These are phyloP conservation scores for Termitomyces sp. DNA, from an alignment of 768 basidiomycete species.

Conservation along the genomic window DNA sequence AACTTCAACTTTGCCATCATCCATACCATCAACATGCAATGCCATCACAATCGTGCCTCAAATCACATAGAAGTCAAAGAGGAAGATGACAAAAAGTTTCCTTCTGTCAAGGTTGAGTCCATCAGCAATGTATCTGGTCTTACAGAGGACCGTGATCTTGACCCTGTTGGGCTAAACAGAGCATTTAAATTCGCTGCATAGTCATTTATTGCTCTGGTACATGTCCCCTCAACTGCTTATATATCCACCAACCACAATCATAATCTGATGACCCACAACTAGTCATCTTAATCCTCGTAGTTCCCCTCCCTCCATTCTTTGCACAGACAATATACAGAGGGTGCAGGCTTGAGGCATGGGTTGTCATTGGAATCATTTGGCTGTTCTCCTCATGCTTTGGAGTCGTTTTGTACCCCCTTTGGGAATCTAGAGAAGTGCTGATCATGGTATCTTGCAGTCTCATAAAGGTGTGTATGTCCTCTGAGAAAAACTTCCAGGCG, in stretches of 20 bases:
- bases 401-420: constrained; percentile 84
- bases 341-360: constrained; percentile 72
- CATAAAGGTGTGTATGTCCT: constrained; percentile 45
- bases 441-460: constrained; percentile 55
- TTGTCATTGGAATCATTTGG: constrained; percentile 81
- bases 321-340: constrained; percentile 67
- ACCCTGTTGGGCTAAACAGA: constrained; percentile 59
- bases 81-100: constrained; percentile 34
- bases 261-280: constrained; percentile 32
- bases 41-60: not conserved
- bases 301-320: constrained; percentile 87
- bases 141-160: constrained; percentile 50
- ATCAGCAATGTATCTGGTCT: constrained; percentile 32
- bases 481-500: not conserved
- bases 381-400: constrained; percentile 69
- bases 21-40: constrained; percentile 63
- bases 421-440: constrained; percentile 74
- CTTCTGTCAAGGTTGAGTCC: constrained; percentile 16
- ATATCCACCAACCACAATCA: not conserved
- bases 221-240: constrained; percentile 19
- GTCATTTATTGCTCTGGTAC: constrained; percentile 64
- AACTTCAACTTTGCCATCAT: constrained; percentile 80
- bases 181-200: constrained; percentile 81
- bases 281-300: constrained; percentile 61
- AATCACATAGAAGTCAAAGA: constrained; percentile 18